Conservation (phyloP, 2,329 filamentous ascomycete species). For the Decorospora gaudefroyi region DNA sequence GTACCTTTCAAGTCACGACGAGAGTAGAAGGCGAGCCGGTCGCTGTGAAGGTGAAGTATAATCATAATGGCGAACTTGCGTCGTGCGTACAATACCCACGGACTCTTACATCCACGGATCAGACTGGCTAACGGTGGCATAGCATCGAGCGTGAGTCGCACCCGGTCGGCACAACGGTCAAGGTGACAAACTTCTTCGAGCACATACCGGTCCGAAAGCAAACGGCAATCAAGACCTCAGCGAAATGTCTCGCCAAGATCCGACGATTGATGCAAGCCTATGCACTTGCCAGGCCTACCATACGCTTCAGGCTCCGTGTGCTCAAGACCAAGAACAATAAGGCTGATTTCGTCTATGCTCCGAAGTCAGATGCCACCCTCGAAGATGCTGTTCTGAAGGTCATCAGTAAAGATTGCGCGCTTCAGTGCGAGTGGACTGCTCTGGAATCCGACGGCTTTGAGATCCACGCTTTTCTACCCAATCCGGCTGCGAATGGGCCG, state of each 20-base stretch:
- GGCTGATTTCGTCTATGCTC: conserved; percentile 66
- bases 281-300: conserved; percentile 66
- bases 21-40: conserved; percentile 64
- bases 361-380: conserved; percentile 55
- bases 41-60: conserved; percentile 59
- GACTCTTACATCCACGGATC: neutral
- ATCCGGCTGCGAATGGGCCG: conserved; percentile 49
- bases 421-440: conserved; percentile 57
- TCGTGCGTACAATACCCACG: conserved; percentile 38
- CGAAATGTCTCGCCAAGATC: conserved; percentile 62
- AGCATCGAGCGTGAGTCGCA: conserved; percentile 53
- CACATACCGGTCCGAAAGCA: conserved; percentile 67
- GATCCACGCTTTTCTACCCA: conserved; percentile 64
- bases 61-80: conserved; percentile 54
- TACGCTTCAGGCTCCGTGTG: conserved; percentile 65
- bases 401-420: conserved; percentile 61
- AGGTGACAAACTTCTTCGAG: conserved; percentile 63
- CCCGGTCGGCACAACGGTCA: conserved; percentile 71
- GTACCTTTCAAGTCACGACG: conserved; percentile 64
- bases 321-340: conserved; percentile 58
- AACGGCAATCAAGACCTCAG: conserved; percentile 60
- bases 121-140: conserved; percentile 6
- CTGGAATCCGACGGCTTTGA: conserved; percentile 49
- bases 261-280: conserved; percentile 66
- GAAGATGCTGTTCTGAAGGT: conserved; percentile 66